Evolutionary conservation across 1,284 basidiomycete species (phyloP), one percentile per base, ranked within the genome.

Genomic region (Ceratobasidium papillatum): DNA sequence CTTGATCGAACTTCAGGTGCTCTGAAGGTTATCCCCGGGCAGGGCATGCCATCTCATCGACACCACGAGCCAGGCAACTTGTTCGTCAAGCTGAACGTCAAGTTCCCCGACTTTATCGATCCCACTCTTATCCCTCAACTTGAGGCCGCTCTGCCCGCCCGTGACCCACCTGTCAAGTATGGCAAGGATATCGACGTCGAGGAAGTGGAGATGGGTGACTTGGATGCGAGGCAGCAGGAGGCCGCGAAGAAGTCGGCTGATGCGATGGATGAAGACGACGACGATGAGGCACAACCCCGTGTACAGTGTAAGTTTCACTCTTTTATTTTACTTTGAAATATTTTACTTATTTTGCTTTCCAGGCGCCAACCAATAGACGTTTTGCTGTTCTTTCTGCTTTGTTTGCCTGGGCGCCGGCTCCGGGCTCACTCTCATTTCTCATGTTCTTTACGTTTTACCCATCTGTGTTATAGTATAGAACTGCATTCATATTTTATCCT

Each of bases 1-100:
- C 61, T 30, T 43, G 38, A 19, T 61, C 32, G 32, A 34, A 54
- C 41, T 27, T 59, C 78, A 96, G 95, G 91, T 77, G 90, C 93
- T 51, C 82, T 96, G 81, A 99, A 99, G 85, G 91, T 97, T 77
- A 93, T 99, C 78, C 89, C 90, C 66, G 93, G 93, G 8, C 96
- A 99, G 84, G 98, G 98, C 78, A 99, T 99, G 98, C 98, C 97
- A 47, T 98, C 97, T 75, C 94, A 93, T 83, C 91, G 98, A 78
- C 96, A 99, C 84, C 98, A 99, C 84, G 96, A 99, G 82, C 88
- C 91, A 63, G 98, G 98, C 54, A 96, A 99, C 83, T 87, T 99
- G 77, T 96, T 92, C 82, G 88, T 99, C 84, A 93, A 92, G 80
- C 85, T 99, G 79, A 87, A 87, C 78, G 94, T 99, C 81, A 88